These are phyloP conservation scores for Kodamaea sagamina DNA, from an alignment of 805 yeast species.

Conservation along the genomic window DNA sequence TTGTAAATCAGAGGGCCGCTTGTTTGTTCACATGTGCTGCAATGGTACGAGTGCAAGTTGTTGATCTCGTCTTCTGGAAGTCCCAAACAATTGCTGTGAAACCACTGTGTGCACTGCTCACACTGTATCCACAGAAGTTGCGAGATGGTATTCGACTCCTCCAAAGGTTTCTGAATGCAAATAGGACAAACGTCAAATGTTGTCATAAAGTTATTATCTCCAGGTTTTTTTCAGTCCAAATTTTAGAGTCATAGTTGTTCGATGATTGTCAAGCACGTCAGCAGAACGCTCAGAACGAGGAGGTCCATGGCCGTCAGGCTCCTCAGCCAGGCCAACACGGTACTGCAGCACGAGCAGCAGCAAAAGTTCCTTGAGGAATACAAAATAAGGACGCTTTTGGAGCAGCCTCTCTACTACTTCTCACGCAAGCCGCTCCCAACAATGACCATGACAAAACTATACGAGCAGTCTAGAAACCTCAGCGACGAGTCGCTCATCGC, in stretches of 20 bases:
- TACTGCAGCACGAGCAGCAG: slow-evolving; percentile 18
- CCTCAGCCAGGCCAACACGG: neutral
- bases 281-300: neutral
- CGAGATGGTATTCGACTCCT: slow-evolving; percentile 5
- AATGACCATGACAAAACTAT: slow-evolving; percentile 52
- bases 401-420: slow-evolving; percentile 57
- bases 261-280: neutral
- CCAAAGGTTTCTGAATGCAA: slow-evolving; percentile 7
- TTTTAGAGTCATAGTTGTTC: no score
- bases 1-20: slow-evolving; percentile 53
- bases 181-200: slow-evolving; percentile 9
- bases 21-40: slow-evolving; percentile 45
- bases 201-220: slow-evolving; percentile 2
- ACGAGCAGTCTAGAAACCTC: slow-evolving; percentile 43
- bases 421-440: slow-evolving; percentile 55
- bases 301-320: neutral
- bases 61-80: slow-evolving; percentile 38
- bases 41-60: slow-evolving; percentile 53
- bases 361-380: slow-evolving; percentile 53
- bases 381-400: slow-evolving; percentile 58
- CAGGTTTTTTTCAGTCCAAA: neutral
- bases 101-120: slow-evolving; percentile 56
- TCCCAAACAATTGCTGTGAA: slow-evolving; percentile 51
- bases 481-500: slow-evolving; percentile 37
- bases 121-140: slow-evolving; percentile 55